Base-by-base conservation (phyloP, 768 basidiomycete species). In the Hortiboletus campestris region DNA sequence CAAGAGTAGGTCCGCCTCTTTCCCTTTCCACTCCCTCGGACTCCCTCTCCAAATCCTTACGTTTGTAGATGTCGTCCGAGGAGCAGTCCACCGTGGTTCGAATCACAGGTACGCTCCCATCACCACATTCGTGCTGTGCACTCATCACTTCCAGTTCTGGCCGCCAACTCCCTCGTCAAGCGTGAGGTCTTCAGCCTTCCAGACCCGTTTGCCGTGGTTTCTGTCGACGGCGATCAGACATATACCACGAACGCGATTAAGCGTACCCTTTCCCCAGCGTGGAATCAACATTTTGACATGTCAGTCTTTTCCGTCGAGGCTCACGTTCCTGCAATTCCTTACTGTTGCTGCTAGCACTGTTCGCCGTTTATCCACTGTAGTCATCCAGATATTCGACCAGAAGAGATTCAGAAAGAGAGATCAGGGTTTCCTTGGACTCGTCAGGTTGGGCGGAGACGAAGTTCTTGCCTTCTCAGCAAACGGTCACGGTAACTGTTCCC, bases 371-470 rank as follows among this genome's bases (percentile, higher is more conserved):
- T 93, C 91, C 35, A 78, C 83, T 62, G 80, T 95, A 65, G 79
- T 81, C 25, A 89, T 95, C 44, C 91, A 95, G 74, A 83, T 96
- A 56, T 94, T 94, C 67, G 94, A 96, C 78, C 86, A 92, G 72
- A 82, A 84, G 67, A 92, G 90, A 72, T 94, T 91, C 75, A 92
- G 82, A 75, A 85, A 85, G 70, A 83, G 86, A 63, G 93, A 94
- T 69, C 93, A 94, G 76, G 92, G 83, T 11, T 86, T 84, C 60
- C 75, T 85, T 39, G 85, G 81, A 45, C 74, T 85, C 14, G 75
- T 83, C 65, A 84, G 79, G 57, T 74, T 86, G 36, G 66, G 76
- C 2, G 84, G 80, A 45, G 62, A 80, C 39, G 81, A 86, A 58
- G 84, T 80, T 16, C 74, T 85, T 44, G 61, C 74, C 29, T 70